Conservation (phyloP, 495 filamentous ascomycete genomes). For the Echria macrotheca region DNA sequence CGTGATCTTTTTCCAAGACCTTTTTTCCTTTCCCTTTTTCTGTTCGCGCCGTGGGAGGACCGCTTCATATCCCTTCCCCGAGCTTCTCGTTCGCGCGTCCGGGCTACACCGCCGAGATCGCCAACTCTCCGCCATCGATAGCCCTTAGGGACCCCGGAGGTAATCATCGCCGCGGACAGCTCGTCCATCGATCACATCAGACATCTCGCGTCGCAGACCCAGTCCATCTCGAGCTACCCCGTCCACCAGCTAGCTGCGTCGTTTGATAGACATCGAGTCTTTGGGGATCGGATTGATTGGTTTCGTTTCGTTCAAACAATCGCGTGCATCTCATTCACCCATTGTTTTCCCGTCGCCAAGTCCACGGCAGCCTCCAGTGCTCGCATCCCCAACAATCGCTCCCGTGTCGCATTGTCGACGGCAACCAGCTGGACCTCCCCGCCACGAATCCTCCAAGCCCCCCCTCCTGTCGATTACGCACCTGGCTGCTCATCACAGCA, state of each 20-base stretch:
- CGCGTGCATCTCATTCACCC: constrained; percentile 37
- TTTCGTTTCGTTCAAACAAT: constrained; percentile 36
- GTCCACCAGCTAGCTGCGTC: constrained; percentile 14
- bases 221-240: constrained; percentile 22
- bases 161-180: constrained; percentile 22
- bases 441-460: constrained; percentile 9
- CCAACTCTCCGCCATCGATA: neutral
- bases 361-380: constrained; percentile 18
- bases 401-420: constrained; percentile 20
- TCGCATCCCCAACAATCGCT: constrained; percentile 8
- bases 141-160: constrained; percentile 22
- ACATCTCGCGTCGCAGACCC: constrained; percentile 32
- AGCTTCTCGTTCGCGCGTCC: constrained; percentile 9
- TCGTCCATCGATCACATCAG: constrained; percentile 18
- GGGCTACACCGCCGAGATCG: no score
- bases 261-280: constrained; percentile 29
- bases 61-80: constrained; percentile 15
- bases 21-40: constrained; percentile 26
- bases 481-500: constrained; percentile 20
- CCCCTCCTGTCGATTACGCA: constrained; percentile 18
- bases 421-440: constrained; percentile 14
- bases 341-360: constrained; percentile 30
- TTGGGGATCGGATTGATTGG: constrained; percentile 35
- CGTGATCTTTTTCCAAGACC: constrained; percentile 32
- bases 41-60: constrained; percentile 28